These are phyloP conservation scores for Pharnaceum exiguum DNA, from an alignment of 148 eudicot genomes.

Conservation along the genomic window DNA sequence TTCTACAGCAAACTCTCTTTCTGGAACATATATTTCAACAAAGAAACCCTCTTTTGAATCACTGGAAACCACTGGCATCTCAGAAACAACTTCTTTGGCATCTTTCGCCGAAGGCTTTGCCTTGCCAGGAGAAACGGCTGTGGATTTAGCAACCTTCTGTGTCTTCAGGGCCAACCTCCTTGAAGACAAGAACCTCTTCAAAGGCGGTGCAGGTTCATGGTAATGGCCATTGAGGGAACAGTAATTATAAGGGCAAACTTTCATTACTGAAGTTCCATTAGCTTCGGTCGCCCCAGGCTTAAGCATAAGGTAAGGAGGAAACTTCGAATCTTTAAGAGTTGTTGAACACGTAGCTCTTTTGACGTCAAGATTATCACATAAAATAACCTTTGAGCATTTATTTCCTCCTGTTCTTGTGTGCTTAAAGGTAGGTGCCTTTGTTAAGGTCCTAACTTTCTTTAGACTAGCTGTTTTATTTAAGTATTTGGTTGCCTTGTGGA, in stretches of 20 bases:
- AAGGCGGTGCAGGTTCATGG: constrained; percentile 50
- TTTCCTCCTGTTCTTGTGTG: constrained; percentile 36
- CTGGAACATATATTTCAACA: constrained; percentile 38
- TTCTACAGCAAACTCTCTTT: constrained; percentile 4
- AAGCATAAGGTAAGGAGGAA: constrained; percentile 56
- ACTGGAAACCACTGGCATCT: constrained; percentile 1
- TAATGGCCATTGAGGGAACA: constrained; percentile 88
- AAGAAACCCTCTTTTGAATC: constrained; percentile 39
- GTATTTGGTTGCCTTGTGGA: constrained; percentile 24
- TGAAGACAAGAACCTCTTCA: constrained; percentile 58
- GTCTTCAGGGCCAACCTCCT: constrained; percentile 50
- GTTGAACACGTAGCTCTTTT: constrained; percentile 76
- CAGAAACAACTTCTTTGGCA: constrained; percentile 5
- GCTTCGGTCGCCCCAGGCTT: constrained; percentile 60
- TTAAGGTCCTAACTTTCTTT: constrained; percentile 42
- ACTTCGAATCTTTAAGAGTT: constrained; percentile 66
- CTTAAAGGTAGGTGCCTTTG: constrained; percentile 66
- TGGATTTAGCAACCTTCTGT: constrained; percentile 35
- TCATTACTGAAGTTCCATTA: constrained; percentile 59
- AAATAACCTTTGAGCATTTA: constrained; percentile 33
- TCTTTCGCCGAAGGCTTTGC: constrained; percentile 18
- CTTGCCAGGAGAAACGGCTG: constrained; percentile 39
- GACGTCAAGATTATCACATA: constrained; percentile 38
- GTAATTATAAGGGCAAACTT: constrained; percentile 73
- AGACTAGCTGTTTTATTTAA: constrained; percentile 41